Conservation (phyloP, 2,329 filamentous ascomycete species). For the Trichocomaceae sp. region DNA sequence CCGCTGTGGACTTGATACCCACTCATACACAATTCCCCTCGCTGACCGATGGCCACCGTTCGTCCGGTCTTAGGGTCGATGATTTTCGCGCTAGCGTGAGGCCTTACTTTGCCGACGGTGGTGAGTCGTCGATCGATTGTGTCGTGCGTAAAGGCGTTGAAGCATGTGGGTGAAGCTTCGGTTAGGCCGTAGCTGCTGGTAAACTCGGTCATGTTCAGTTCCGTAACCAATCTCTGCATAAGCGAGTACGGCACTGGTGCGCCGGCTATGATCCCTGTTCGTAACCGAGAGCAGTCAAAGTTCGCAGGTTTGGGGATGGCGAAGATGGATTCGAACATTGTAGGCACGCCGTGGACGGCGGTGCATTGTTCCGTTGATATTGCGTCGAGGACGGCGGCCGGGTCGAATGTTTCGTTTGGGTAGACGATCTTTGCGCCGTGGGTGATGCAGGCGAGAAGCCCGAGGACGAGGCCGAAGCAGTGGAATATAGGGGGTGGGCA, state of each 20-base stretch:
- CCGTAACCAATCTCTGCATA: constrained; percentile 64
- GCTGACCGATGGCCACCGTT: constrained; percentile 59
- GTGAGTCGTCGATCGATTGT: constrained; percentile 59
- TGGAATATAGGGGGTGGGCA: constrained; percentile 81
- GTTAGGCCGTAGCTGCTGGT: constrained; percentile 64
- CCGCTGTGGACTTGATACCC: constrained; percentile 65
- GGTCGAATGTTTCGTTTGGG: constrained; percentile 67
- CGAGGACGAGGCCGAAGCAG: constrained; percentile 75
- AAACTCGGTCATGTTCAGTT: constrained; percentile 70
- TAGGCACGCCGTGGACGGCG: constrained; percentile 72
- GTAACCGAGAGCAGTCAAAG: constrained; percentile 49
- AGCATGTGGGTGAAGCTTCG: constrained; percentile 72
- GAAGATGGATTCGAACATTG: constrained; percentile 69
- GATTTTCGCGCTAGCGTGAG: constrained; percentile 70
- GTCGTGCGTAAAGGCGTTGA: constrained; percentile 72
- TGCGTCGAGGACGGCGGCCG: constrained; percentile 58
- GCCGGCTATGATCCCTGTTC: constrained; percentile 73
- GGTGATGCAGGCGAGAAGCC: constrained; percentile 64
- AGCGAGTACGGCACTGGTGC: constrained; percentile 68
- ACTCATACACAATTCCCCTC: constrained; percentile 69
- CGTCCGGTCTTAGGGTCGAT: constrained; percentile 55
- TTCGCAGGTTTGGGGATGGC: constrained; percentile 41
- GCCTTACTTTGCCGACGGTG: constrained; percentile 70
- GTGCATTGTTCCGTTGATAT: constrained; percentile 64
- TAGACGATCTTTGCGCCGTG: constrained; percentile 73